Evolutionary conservation across 805 yeast genomes (phyloP).

Genomic region (Saccharomycopsis schoenii): DNA sequence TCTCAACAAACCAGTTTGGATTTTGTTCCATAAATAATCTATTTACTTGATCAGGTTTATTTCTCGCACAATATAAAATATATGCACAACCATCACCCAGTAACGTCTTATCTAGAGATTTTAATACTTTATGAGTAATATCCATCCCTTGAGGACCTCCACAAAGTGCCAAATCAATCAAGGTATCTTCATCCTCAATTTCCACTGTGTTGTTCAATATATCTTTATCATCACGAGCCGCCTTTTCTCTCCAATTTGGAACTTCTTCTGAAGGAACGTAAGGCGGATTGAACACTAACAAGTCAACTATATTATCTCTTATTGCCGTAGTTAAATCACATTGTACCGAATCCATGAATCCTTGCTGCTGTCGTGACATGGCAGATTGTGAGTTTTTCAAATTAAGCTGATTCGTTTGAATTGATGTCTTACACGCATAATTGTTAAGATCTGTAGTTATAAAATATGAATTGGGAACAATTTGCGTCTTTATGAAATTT

Average conservation of each 20-base stretch:
- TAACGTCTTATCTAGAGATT: constrained; percentile 43
- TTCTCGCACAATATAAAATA: constrained; percentile 84
- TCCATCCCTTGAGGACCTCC: constrained; percentile 93
- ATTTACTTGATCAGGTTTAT: constrained; percentile 60
- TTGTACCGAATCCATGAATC: constrained; percentile 41
- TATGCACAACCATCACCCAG: constrained; percentile 65
- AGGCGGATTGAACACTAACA: constrained; percentile 88
- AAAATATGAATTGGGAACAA: constrained; percentile 42
- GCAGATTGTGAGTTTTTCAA: constrained; percentile 12
- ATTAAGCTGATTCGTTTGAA: constrained; percentile 32
- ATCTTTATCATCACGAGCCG: neutral
- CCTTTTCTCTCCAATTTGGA: constrained; percentile 31
- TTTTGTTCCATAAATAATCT: constrained; percentile 31
- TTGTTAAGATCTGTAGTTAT: constrained; percentile 72
- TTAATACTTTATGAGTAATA: constrained; percentile 58
- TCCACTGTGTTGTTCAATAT: neutral
- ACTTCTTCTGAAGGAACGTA: constrained; percentile 83
- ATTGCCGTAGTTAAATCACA: constrained; percentile 48
- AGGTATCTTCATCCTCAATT: constrained; percentile 33
- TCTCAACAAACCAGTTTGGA: constrained; percentile 39
- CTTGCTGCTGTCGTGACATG: neutral
- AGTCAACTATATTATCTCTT: constrained; percentile 41
- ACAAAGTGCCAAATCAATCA: constrained; percentile 84
- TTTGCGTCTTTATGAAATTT: constrained; percentile 55
- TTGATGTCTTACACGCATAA: constrained; percentile 52